Evolutionary conservation across 2,329 filamentous ascomycete species (phyloP).

Genomic region (Scytalidium sp.): DNA sequence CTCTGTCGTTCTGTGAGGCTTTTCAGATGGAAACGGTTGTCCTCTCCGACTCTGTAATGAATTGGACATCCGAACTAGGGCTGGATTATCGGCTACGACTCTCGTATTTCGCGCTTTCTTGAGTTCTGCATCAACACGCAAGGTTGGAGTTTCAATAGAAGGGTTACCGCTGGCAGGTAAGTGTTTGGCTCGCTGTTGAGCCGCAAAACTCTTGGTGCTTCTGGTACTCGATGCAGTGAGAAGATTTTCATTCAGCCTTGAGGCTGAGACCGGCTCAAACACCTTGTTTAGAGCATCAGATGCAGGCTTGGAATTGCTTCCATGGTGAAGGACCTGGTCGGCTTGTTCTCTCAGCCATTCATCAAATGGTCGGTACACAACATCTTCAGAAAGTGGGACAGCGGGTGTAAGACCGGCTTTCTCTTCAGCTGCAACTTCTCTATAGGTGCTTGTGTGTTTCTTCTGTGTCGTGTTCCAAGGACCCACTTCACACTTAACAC

Average conservation of each 20-base stretch:
- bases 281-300: conserved; percentile 12
- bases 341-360: conserved; percentile 55
- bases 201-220: conserved; percentile 62
- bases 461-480: conserved; percentile 47
- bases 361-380: conserved; percentile 64
- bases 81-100: neutral
- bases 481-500: conserved; percentile 56
- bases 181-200: conserved; percentile 59
- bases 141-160: neutral
- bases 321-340: conserved; percentile 7
- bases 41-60: neutral
- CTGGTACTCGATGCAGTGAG: conserved; percentile 37
- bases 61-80: neutral
- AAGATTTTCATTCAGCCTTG: conserved; percentile 6
- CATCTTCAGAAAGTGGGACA: conserved; percentile 58
- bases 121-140: neutral
- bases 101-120: neutral
- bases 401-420: conserved; percentile 61
- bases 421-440: conserved; percentile 66
- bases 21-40: neutral
- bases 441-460: conserved; percentile 50
- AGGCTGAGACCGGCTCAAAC: conserved; percentile 7
- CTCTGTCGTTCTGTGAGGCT: neutral
- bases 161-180: conserved; percentile 30
- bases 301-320: conserved; percentile 8